Conservation (phyloP, 2,329 filamentous ascomycete species). For the Epichloe baconii region DNA sequence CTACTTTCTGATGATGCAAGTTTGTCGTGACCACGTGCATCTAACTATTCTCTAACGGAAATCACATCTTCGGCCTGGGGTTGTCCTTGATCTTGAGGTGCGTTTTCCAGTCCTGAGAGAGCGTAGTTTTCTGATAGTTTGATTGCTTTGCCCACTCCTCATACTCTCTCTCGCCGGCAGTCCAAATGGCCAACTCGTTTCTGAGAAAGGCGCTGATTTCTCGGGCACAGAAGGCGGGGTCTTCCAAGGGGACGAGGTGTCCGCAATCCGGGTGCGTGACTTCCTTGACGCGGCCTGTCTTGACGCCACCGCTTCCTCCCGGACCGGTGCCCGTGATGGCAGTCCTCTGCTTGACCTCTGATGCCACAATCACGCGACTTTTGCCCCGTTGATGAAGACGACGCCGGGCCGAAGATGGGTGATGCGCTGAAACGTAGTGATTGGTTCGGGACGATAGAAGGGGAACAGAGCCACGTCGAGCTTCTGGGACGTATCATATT, state of each 20-base stretch:
- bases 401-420: conserved; percentile 49
- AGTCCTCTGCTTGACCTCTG: conserved; percentile 44
- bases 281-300: conserved; percentile 53
- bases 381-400: conserved; percentile 56
- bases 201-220: conserved; percentile 43
- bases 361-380: conserved; percentile 41
- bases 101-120: conserved; percentile 35
- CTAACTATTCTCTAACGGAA: neutral
- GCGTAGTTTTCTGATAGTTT: conserved; percentile 38
- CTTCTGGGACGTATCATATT: conserved; percentile 30
- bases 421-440: conserved; percentile 41
- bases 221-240: conserved; percentile 51
- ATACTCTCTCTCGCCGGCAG: conserved; percentile 42
- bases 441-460: conserved; percentile 56
- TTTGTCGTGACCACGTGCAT: too few species aligned
- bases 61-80: conserved; percentile 17
- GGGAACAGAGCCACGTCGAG: conserved; percentile 27
- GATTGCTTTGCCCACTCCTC: conserved; percentile 39
- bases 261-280: conserved; percentile 53
- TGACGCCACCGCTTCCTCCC: conserved; percentile 53
- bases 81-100: conserved; percentile 30
- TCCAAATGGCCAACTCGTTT: conserved; percentile 43
- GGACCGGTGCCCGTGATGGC: conserved; percentile 48
- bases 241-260: conserved; percentile 78
- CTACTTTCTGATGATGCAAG: too few species aligned